Conservation (phyloP, 371 early-diverging fungal species). For the Rhizopus delemar region DNA sequence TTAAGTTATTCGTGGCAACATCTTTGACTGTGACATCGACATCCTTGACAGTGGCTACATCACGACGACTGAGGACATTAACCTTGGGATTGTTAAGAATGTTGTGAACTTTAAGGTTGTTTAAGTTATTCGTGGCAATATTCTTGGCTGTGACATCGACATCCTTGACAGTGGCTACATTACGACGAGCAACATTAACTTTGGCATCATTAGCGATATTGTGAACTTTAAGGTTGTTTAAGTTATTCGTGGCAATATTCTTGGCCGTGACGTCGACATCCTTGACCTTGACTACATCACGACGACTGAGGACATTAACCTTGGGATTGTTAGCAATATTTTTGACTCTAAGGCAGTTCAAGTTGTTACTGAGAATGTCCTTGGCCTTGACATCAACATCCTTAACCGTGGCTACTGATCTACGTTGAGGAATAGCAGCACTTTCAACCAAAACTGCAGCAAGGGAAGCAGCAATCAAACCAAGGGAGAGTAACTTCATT, state of each 20-base stretch:
- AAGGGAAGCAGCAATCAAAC: slow-evolving; percentile 12
- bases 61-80: neutral
- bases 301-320: neutral
- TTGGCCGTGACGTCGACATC: slow-evolving; percentile 4
- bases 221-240: neutral
- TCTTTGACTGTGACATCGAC: neutral
- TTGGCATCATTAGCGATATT: neutral
- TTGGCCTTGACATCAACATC: neutral
- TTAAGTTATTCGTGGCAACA: neutral
- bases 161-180: neutral
- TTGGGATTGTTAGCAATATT: neutral
- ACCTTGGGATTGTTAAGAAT: neutral
- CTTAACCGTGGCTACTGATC: neutral
- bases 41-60: neutral
- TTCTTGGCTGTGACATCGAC: neutral
- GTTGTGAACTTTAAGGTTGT: neutral
- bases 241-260: neutral
- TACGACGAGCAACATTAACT: neutral
- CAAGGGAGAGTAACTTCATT: slow-evolving; percentile 23
- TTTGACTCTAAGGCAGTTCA: neutral
- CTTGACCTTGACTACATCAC: slow-evolving; percentile 2
- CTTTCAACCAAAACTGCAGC: neutral
- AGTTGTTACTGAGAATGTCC: neutral
- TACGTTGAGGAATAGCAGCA: slow-evolving; percentile 4
- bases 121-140: neutral